Evolutionary conservation across 148 eudicot species (phyloP).

Genomic region (Silene latifolia): DNA sequence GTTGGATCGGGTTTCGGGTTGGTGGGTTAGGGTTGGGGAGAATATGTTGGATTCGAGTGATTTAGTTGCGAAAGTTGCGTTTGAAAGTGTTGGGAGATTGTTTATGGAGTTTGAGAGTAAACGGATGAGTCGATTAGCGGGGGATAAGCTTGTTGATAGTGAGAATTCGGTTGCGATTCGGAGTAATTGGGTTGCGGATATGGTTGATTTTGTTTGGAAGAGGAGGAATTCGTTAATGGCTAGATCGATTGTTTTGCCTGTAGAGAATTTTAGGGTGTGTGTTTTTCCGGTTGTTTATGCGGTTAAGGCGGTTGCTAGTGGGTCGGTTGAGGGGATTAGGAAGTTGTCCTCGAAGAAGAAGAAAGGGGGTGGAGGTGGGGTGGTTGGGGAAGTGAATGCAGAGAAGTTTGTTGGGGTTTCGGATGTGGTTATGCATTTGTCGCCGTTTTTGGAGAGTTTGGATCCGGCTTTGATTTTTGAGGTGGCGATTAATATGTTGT

Average conservation of each 20-base stretch:
- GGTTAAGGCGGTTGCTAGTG: conserved; percentile 89
- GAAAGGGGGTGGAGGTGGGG: conserved; percentile 23
- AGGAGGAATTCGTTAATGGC: conserved; percentile 75
- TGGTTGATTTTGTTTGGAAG: conserved; percentile 90
- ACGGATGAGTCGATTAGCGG: conserved; percentile 86
- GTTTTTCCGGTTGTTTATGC: conserved; percentile 83
- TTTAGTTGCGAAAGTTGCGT: conserved; percentile 70
- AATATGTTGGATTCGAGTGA: conserved; percentile 80
- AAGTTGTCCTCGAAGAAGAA: conserved; percentile 55
- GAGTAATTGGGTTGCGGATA: conserved; percentile 77
- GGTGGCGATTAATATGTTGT: conserved; percentile 91
- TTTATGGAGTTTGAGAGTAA: conserved; percentile 92
- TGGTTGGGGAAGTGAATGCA: conserved; percentile 50
- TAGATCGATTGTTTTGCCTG: conserved; percentile 66
- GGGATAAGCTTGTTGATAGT: conserved; percentile 91
- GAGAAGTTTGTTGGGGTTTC: conserved; percentile 94
- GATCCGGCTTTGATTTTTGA: conserved; percentile 93
- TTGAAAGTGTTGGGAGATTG: conserved; percentile 75
- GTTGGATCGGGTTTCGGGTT: conserved; percentile 65
- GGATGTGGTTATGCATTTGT: conserved; percentile 89
- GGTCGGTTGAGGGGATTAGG: conserved; percentile 65
- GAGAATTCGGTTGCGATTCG: conserved; percentile 93
- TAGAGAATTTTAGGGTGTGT: conserved; percentile 76
- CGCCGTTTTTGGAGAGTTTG: conserved; percentile 72
- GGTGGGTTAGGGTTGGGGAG: conserved; percentile 79